Conservation (phyloP, 441 rosid species). For the Flueggea neowawraea region DNA sequence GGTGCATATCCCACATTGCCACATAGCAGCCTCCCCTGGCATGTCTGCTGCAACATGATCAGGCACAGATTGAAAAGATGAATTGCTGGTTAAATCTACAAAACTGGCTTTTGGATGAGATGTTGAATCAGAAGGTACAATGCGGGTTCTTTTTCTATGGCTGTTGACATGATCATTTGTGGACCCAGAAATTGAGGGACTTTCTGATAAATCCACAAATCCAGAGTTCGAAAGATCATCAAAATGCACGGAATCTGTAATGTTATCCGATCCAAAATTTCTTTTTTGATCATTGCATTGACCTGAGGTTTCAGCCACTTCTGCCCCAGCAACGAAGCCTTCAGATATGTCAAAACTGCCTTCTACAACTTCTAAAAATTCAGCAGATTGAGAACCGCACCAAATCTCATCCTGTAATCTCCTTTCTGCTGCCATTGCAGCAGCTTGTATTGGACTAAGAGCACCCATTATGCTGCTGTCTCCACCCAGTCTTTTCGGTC, state of each 20-base stretch:
- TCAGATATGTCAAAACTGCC: slow-evolving; percentile 21
- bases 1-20: slow-evolving; percentile 78
- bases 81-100: slow-evolving; percentile 20
- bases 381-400: too few species aligned
- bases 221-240: too few species aligned
- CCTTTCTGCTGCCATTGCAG: too few species aligned
- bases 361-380: slow-evolving; percentile 40
- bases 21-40: slow-evolving; percentile 37
- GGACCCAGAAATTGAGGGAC: slow-evolving; percentile 20
- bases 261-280: slow-evolving; percentile 25
- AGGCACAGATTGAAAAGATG: slow-evolving; percentile 23
- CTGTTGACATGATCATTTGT: slow-evolving; percentile 12
- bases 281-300: slow-evolving; percentile 36
- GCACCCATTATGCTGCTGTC: slow-evolving; percentile 57
- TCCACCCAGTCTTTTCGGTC: slow-evolving; percentile 85
- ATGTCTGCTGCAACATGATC: slow-evolving; percentile 13
- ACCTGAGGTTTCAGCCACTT: slow-evolving; percentile 18
- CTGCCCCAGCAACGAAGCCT: slow-evolving; percentile 16
- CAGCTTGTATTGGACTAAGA: too few species aligned
- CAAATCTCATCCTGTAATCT: too few species aligned
- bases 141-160: slow-evolving; percentile 27
- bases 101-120: slow-evolving; percentile 11
- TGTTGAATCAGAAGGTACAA: slow-evolving; percentile 8
- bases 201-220: slow-evolving; percentile 41
- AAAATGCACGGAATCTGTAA: slow-evolving; percentile 18